These are phyloP conservation scores for Ampelomyces quisqualis DNA, from an alignment of 2,329 filamentous ascomycete species.

Conservation along the genomic window DNA sequence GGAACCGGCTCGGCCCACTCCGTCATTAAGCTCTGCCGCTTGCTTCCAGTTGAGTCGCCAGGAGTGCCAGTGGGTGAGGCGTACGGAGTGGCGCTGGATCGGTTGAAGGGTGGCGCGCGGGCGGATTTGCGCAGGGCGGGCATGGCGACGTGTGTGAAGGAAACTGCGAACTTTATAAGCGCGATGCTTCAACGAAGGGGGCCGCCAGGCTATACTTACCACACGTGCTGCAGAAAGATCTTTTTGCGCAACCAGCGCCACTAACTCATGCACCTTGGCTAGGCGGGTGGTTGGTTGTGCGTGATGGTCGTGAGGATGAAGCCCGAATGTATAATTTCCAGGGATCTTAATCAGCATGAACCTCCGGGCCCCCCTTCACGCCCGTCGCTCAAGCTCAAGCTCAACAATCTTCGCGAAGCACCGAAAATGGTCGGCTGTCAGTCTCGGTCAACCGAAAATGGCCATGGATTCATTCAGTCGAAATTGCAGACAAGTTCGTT, in stretches of 20 bases:
- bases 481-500: too few relatives aligned
- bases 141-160: constrained; percentile 30
- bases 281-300: constrained; percentile 28
- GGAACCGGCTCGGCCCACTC: constrained; percentile 60
- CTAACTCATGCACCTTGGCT: constrained; percentile 30
- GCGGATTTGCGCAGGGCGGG: constrained; percentile 42
- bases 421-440: constrained; percentile 2
- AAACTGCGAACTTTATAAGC: constrained; percentile 37
- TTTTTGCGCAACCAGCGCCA: constrained; percentile 26
- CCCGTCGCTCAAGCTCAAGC: constrained; percentile 18
- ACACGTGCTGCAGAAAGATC: constrained; percentile 32
- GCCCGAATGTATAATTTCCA: constrained; percentile 13
- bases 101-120: constrained; percentile 33
- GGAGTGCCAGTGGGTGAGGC: constrained; percentile 34
- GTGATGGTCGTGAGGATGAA: constrained; percentile 7
- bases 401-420: constrained; percentile 11
- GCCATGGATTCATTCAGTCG: too few relatives aligned
- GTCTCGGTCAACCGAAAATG: too few relatives aligned
- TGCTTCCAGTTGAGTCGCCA: constrained; percentile 32
- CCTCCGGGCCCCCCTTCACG: constrained; percentile 13
- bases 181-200: constrained; percentile 14
- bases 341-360: constrained; percentile 10
- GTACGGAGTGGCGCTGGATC: constrained; percentile 41
- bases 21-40: constrained; percentile 45
- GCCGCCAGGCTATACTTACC: constrained; percentile 26